A percentile compares a stretch with the other conserved stretches of the same genome.
These are phyloP conservation scores for Entoloma clypeatum DNA, from an alignment of 1,284 basidiomycete genomes.

Conservation along the genomic window DNA sequence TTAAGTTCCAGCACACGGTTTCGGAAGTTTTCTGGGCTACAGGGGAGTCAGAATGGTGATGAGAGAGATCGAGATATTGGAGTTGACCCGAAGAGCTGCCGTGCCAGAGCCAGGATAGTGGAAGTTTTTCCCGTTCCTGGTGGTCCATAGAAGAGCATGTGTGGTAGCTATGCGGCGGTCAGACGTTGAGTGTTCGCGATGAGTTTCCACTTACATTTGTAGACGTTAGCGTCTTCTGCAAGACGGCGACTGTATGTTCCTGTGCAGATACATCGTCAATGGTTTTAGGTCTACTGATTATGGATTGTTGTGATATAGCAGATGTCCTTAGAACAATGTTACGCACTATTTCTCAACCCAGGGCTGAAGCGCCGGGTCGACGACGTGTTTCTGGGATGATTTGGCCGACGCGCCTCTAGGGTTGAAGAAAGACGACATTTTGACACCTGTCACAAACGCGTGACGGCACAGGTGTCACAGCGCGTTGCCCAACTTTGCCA, in stretches of 20 bases:
- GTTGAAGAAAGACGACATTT: slow-evolving; percentile 61
- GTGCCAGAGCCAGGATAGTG: slow-evolving; percentile 91
- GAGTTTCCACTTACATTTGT: slow-evolving; percentile 68
- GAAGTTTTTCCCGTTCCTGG: slow-evolving; percentile 99
- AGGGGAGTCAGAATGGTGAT: slow-evolving; percentile 5
- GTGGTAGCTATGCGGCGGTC: slow-evolving; percentile 70
- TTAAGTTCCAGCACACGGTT: slow-evolving; percentile 97
- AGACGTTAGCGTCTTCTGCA: slow-evolving; percentile 87
- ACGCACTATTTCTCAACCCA: slow-evolving; percentile 98
- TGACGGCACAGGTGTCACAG: slow-evolving; percentile 34
- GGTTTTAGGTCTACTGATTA: slow-evolving; percentile 85
- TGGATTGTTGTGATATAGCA: slow-evolving; percentile 12
- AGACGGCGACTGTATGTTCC: slow-evolving; percentile 91
- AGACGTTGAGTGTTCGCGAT: background rate
- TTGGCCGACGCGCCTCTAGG: slow-evolving; percentile 36
- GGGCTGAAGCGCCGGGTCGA: slow-evolving; percentile 74
- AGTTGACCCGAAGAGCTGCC: slow-evolving; percentile 90
- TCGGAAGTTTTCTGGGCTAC: slow-evolving; percentile 87
- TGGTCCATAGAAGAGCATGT: slow-evolving; percentile 99
- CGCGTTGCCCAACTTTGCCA: slow-evolving; percentile 32
- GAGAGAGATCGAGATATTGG: background rate
- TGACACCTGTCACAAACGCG: slow-evolving; percentile 40
- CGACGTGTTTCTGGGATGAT: slow-evolving; percentile 32
- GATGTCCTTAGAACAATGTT: background rate
- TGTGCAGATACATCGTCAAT: slow-evolving; percentile 98